Conservation (phyloP, 2,329 filamentous ascomycete genomes). For the Botryotinia narcissicola region DNA sequence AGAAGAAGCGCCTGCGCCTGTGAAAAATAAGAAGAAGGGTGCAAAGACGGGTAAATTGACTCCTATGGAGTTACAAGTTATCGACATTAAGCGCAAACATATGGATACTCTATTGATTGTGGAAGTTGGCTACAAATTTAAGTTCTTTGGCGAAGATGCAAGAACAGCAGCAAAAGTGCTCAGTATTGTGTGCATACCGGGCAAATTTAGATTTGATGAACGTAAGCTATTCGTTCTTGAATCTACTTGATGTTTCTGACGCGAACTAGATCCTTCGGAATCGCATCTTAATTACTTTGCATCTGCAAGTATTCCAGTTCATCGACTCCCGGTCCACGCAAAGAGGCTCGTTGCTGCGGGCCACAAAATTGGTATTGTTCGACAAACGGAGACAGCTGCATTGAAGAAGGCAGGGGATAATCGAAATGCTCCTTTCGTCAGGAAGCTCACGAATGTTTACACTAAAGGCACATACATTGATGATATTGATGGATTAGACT, state of each 20-base stretch:
- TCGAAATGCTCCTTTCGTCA: constrained; percentile 84
- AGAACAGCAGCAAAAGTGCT: constrained; percentile 84
- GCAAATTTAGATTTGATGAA: constrained; percentile 92
- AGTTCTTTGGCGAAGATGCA: constrained; percentile 95
- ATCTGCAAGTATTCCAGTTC: constrained; percentile 91
- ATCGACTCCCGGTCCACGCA: constrained; percentile 87
- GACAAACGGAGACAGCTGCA: constrained; percentile 92
- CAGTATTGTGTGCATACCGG: constrained; percentile 93
- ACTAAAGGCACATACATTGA: constrained; percentile 98
- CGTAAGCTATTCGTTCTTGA: constrained; percentile 48
- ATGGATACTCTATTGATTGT: constrained; percentile 87
- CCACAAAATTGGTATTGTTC: constrained; percentile 92
- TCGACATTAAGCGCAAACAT: constrained; percentile 91
- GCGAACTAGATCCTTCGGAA: constrained; percentile 69
- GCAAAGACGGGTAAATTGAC: constrained; percentile 77
- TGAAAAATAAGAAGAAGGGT: constrained; percentile 64
- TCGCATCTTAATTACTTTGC: constrained; percentile 90
- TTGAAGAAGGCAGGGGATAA: constrained; percentile 95
- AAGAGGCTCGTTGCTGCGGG: constrained; percentile 90
- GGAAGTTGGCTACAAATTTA: constrained; percentile 97
- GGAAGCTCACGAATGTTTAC: constrained; percentile 93
- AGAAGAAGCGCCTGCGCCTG: constrained; percentile 49
- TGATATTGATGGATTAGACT: constrained; percentile 77
- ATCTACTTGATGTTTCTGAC: constrained; percentile 28
- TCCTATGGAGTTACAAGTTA: constrained; percentile 87